Conservation (phyloP, 441 rosid species). For the Bocquillonia castaneifolia region DNA sequence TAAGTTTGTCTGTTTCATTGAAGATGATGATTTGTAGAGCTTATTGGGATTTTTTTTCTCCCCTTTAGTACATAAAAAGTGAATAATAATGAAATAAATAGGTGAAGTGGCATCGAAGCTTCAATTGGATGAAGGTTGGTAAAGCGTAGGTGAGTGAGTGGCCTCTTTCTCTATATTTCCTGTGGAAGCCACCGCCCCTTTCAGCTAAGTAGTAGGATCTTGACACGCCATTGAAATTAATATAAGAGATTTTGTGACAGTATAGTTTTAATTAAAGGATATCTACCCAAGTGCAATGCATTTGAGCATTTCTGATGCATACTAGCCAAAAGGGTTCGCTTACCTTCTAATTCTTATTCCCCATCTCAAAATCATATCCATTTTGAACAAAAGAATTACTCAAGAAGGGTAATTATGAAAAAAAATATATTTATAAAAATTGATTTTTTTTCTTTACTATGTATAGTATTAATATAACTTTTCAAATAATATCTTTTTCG, state of each 20-base stretch:
- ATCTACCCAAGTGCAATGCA: slow-evolving; percentile 1
- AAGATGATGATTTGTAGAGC: neutral
- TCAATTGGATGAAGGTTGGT: slow-evolving; percentile 28
- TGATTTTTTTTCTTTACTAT: too few relatives aligned
- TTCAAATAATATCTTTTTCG: too few relatives aligned
- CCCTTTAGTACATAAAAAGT: neutral
- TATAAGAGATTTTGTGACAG: neutral
- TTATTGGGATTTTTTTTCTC: neutral
- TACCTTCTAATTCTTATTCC: too few relatives aligned
- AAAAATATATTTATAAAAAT: too few relatives aligned
- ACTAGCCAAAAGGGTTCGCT: too few relatives aligned
- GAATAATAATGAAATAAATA: neutral
- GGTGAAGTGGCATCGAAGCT: slow-evolving; percentile 27
- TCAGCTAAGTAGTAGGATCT: slow-evolving; percentile 6
- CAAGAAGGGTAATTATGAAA: too few relatives aligned
- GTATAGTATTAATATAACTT: too few relatives aligned
- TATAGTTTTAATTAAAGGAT: neutral
- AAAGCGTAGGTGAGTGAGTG: slow-evolving; percentile 23
- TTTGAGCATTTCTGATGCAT: neutral
- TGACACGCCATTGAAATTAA: slow-evolving; percentile 10
- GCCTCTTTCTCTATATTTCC: slow-evolving; percentile 11
- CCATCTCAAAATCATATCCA: too few relatives aligned
- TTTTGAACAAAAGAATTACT: too few relatives aligned
- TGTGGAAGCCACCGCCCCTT: slow-evolving; percentile 9
- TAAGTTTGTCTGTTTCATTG: neutral